A percentile compares a stretch with the other conserved stretches of the same genome.
Conservation (phyloP, 768 basidiomycete genomes). For the Russula dissimulans region DNA sequence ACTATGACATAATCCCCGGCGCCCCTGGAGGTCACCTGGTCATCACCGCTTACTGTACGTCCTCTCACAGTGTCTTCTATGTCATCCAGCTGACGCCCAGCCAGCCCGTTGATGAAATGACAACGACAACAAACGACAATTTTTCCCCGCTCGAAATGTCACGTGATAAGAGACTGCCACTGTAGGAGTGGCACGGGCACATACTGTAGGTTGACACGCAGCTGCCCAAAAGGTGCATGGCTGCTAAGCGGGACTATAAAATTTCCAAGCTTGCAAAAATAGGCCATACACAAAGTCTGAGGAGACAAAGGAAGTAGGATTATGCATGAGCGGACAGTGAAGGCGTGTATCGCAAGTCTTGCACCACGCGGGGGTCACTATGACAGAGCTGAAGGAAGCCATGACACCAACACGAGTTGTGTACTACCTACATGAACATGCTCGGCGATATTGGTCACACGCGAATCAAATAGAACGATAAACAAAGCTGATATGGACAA, state of each 20-base stretch:
- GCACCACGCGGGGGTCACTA: neutral
- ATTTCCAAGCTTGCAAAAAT: conserved; percentile 54
- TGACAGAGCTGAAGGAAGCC: conserved; percentile 42
- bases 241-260: conserved; percentile 86
- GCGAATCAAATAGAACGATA: conserved; percentile 70
- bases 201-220: too few species aligned
- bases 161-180: too few species aligned
- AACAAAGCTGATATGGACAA: conserved; percentile 55
- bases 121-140: too few species aligned
- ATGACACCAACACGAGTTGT: conserved; percentile 77
- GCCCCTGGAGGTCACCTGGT: too few species aligned
- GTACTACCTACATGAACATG: conserved; percentile 50
- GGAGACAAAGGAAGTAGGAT: conserved; percentile 47
- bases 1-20: too few species aligned
- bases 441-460: conserved; percentile 58
- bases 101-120: too few species aligned
- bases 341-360: conserved; percentile 38
- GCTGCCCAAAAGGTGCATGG: conserved; percentile 27
- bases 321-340: conserved; percentile 61
- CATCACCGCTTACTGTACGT: too few species aligned
- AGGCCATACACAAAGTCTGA: conserved; percentile 79
- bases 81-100: too few species aligned
- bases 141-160: too few species aligned
- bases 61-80: too few species aligned
- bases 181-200: too few species aligned